Evolutionary conservation across 441 rosid species (phyloP).

Genomic region (Biscutella laevigata): DNA sequence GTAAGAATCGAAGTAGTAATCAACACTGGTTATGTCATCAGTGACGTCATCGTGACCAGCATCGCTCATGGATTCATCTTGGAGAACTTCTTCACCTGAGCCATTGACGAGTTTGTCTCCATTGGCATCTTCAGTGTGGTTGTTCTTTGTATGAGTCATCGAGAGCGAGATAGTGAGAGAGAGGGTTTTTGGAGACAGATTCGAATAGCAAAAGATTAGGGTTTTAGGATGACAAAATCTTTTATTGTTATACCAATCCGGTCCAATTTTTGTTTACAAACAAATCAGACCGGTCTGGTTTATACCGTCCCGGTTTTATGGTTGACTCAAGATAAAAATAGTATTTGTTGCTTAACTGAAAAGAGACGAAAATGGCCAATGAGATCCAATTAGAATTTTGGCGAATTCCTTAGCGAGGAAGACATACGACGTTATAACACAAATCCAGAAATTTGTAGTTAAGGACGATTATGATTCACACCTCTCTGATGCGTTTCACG

Average conservation of each 20-base stretch:
- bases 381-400: too few species aligned
- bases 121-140: conserved; percentile 23
- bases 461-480: not conserved
- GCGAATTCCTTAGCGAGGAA: too few species aligned
- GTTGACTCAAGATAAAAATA: too few species aligned
- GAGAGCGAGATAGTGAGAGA: not conserved
- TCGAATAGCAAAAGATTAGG: conserved; percentile 13
- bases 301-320: not conserved
- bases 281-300: not conserved
- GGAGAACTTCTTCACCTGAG: too few species aligned
- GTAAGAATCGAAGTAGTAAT: conserved; percentile 89
- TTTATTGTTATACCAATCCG: not conserved
- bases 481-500: conserved; percentile 13
- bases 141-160: conserved; percentile 51
- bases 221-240: conserved; percentile 23
- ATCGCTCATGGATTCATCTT: conserved; percentile 57
- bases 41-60: conserved; percentile 31
- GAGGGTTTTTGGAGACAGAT: conserved; percentile 19
- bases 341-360: too few species aligned
- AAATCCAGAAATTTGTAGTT: too few species aligned
- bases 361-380: too few species aligned
- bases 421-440: too few species aligned
- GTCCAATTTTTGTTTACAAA: not conserved
- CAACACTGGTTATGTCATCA: conserved; percentile 74
- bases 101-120: too few species aligned